These are phyloP conservation scores for Eucalyptus urophylla DNA, from an alignment of 345 rosid genomes.

Conservation along the genomic window DNA sequence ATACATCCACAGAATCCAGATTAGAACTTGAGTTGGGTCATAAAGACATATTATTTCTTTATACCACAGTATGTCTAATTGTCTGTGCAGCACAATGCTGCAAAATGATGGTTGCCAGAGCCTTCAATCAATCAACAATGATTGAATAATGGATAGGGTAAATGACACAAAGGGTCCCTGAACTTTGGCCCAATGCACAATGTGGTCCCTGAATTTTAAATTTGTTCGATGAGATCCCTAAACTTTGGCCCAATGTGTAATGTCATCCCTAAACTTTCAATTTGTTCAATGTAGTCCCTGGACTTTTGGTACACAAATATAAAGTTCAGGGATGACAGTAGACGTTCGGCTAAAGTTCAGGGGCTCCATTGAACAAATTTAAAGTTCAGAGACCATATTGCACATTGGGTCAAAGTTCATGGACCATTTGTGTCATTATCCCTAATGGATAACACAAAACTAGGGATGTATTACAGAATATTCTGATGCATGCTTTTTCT, in stretches of 20 bases:
- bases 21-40: background rate
- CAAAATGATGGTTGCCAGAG: background rate
- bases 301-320: background rate
- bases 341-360: background rate
- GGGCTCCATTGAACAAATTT: no score
- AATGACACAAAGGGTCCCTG: background rate
- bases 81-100: background rate
- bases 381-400: background rate
- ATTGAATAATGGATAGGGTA: background rate
- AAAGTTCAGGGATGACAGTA: background rate
- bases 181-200: background rate
- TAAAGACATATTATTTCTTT: background rate
- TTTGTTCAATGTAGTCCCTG: background rate
- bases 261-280: background rate
- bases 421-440: no score
- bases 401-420: background rate
- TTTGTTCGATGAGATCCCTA: background rate
- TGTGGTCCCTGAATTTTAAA: background rate
- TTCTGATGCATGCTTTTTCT: background rate
- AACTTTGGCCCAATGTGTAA: background rate
- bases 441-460: background rate
- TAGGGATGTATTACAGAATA: background rate
- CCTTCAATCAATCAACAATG: background rate
- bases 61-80: background rate
- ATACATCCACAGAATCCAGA: background rate